Evolutionary conservation across 441 rosid genomes (phyloP).

Genomic region (Euphorbia corollata): DNA sequence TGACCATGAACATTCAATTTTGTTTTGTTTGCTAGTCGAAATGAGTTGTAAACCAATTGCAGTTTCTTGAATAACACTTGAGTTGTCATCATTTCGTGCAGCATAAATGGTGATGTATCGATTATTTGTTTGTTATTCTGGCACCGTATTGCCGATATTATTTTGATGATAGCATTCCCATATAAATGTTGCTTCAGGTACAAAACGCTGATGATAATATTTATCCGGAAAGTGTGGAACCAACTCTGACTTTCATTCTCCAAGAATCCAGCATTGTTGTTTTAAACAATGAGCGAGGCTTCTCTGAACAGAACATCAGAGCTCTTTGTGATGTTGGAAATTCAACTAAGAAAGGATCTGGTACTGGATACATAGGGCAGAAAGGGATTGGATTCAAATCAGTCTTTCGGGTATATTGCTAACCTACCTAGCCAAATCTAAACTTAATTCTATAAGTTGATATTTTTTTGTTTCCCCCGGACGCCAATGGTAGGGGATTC

Average conservation of each 20-base stretch:
- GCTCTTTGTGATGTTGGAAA: conserved; percentile 98
- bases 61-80: not conserved
- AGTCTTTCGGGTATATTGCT: conserved; percentile 78
- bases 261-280: conserved; percentile 65
- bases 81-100: not conserved
- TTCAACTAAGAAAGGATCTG: conserved; percentile 87
- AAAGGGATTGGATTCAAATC: conserved; percentile 99
- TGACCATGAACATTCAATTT: not conserved
- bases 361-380: conserved; percentile 87
- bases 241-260: conserved; percentile 82
- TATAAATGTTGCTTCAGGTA: conserved; percentile 54
- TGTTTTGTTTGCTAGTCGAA: not conserved
- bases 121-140: conserved; percentile 10
- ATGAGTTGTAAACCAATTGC: not conserved
- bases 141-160: not conserved
- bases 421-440: not conserved
- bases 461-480: not conserved
- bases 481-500: not conserved
- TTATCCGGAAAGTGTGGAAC: conserved; percentile 66
- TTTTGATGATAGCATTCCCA: not conserved
- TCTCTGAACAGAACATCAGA: conserved; percentile 75
- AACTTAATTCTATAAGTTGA: not conserved
- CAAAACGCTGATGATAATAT: conserved; percentile 98
- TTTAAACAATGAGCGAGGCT: conserved; percentile 88
- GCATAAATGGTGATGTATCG: not conserved